Base-by-base conservation (phyloP, 768 basidiomycete genomes). In the Cantharellus cinnabarinus region DNA sequence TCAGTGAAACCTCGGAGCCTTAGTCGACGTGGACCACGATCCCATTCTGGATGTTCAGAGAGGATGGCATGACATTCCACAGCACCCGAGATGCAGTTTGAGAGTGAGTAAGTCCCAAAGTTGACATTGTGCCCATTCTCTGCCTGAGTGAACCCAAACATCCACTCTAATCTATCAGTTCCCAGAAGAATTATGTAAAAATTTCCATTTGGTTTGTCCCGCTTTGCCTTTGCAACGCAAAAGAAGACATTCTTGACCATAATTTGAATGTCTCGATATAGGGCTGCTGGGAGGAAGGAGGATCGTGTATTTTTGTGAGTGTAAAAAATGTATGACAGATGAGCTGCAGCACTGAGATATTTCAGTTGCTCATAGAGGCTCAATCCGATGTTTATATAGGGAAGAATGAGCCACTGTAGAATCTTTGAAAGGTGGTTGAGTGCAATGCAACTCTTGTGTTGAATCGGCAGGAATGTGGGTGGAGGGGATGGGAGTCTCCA, bases 201-300 rank as follows among this genome's bases (percentile, higher is more conserved):
- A 42, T 64, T 37, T 0, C 70, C 69, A 56, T 67, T 55, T 48
- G 44, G 44, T 7, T 7, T n/a, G n/a, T n/a, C n/a, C n/a, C n/a
- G 60, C 50, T 73, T 71, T 14, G 66, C 61, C 59, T 73, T 74
- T 0, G 68, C 71, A 20, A 73, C 66, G 56, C 71, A 73, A 54
- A 72, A 72, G 52, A 61, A 71, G 0, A 60, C 65, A 58, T 73
- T 73, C 64, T 72, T 74, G 59, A 73, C 66, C 69, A 71, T 71
- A 3, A 70, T 60, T 65, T 67, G 66, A 42, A 72, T 62, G 59
- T 74, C 70, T 1, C 62, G 20, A 57, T 66, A 73, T 0, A 69
- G 65, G 3, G 64, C 63, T 1, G 59, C 63, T 0, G 68, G 66
- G 35, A 73, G 64, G 50, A 71, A 70, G 0, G 29, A 4, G 2